These are phyloP conservation scores for Aschersonia sp. DNA, from an alignment of 2,329 filamentous ascomycete genomes.

Conservation along the genomic window DNA sequence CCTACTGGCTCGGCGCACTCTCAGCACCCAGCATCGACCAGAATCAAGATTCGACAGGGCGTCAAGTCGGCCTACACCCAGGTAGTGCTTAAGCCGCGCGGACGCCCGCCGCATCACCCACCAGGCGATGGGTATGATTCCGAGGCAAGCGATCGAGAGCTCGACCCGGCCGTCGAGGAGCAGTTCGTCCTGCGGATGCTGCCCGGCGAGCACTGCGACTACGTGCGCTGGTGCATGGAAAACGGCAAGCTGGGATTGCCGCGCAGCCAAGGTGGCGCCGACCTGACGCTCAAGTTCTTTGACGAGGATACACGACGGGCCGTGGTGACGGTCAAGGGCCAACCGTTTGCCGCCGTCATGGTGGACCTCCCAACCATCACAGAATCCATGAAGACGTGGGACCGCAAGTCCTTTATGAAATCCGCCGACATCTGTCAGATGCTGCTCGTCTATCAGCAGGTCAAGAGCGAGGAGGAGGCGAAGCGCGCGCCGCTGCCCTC, in stretches of 20 bases:
- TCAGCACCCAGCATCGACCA: slow-evolving; percentile 16
- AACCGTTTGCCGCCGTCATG: slow-evolving; percentile 61
- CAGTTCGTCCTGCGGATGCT: slow-evolving; percentile 82
- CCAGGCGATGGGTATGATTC: slow-evolving; percentile 91
- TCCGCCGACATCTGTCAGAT: slow-evolving; percentile 81
- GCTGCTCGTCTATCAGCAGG: slow-evolving; percentile 60
- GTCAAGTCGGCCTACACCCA: slow-evolving; percentile 21
- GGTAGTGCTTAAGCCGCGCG: slow-evolving; percentile 44
- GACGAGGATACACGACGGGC: slow-evolving; percentile 60
- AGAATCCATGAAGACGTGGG: slow-evolving; percentile 89
- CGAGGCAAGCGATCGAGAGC: slow-evolving; percentile 80
- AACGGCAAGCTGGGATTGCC: slow-evolving; percentile 62
- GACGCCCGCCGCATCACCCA: slow-evolving; percentile 52
- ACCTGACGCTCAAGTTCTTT: slow-evolving; percentile 70
- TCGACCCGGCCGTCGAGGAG: slow-evolving; percentile 77
- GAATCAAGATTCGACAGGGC: slow-evolving; percentile 36
- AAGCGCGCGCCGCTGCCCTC: slow-evolving; percentile 51
- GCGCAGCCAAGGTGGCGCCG: slow-evolving; percentile 50
- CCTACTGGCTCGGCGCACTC: not conserved
- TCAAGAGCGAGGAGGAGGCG: slow-evolving; percentile 52
- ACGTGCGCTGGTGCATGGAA: slow-evolving; percentile 59
- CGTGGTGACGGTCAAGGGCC: slow-evolving; percentile 52
- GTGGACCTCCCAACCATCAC: slow-evolving; percentile 78
- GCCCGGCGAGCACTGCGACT: slow-evolving; percentile 74
- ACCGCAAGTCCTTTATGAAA: slow-evolving; percentile 77